Base-by-base conservation (phyloP, 2,329 filamentous ascomycete species). In the Karstenula rhodostoma region DNA sequence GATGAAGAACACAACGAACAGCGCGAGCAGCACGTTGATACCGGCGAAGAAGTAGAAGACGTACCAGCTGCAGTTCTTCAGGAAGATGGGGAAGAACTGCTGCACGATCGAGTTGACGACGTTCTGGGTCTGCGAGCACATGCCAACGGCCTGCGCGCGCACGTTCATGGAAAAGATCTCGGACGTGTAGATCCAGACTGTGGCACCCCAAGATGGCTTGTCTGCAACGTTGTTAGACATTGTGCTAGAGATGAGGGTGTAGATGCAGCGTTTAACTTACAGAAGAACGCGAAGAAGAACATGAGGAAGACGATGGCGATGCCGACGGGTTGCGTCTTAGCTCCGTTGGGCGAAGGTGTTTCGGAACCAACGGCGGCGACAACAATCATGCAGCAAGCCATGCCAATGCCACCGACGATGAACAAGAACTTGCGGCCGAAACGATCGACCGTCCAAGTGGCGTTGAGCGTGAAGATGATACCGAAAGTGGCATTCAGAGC, bases 121-220 rank as follows among this genome's bases (percentile, higher is more conserved):
- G 71, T 90, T 85, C 73, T 77, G 80, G 57, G 71, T 85, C 72
- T 82, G 82, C 43, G 80, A 81, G 43, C 83, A 87, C 88, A 90
- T 90, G 57, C 87, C 88, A 15, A 90, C 87, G 37, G 88, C 88
- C 73, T 90, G 88, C 5, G 88, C 87, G 59, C 88, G 87, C n/a
- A 90, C 86, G 74, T 90, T 90, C 85, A 89, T 89, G 56, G 84
- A 87, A 80, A 90, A 90, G 60, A 90, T 81, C 67, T 90, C 88
- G 2, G 87, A 83, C 0, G 88, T 90, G 85, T 86, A 90, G 73
- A 90, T 90, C 88, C 89, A 91, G 19, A 87, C 86, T 4, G 87
- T 90, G 2, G 88, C 88, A 53, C 88, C 88, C 87, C 88, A 90
- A 0, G 86, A 88, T 4, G 88, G 88, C 73, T 90, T 91, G 78